Conservation (phyloP, 2,329 filamentous ascomycete species). For the Myrmaecium sp. region DNA sequence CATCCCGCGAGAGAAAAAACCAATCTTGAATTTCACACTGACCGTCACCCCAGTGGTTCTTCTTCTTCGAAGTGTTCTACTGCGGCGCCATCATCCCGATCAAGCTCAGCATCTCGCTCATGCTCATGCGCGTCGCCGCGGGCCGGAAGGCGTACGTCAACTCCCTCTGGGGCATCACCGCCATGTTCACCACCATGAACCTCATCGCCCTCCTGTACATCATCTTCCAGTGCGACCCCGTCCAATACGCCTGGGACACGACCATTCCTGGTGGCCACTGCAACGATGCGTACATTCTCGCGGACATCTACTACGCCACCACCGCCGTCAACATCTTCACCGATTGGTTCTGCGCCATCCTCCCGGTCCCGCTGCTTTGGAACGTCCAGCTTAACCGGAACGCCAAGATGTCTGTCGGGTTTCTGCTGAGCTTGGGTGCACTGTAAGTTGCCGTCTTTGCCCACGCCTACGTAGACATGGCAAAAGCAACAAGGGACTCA, state of each 20-base stretch:
- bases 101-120: slow-evolving; percentile 21
- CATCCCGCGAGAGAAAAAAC: slow-evolving; percentile 2
- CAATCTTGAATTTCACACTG: slow-evolving; percentile 1
- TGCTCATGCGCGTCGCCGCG: slow-evolving; percentile 18
- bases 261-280: slow-evolving; percentile 13
- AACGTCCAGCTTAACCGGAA: slow-evolving; percentile 12
- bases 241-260: slow-evolving; percentile 14
- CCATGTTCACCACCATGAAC: slow-evolving; percentile 15
- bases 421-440: slow-evolving; percentile 10
- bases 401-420: slow-evolving; percentile 11
- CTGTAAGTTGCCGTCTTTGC: slow-evolving; percentile 6
- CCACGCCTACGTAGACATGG: not conserved
- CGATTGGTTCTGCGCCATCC: slow-evolving; percentile 19
- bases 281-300: slow-evolving; percentile 10
- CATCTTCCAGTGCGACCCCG: slow-evolving; percentile 19
- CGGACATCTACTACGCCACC: slow-evolving; percentile 18
- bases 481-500: not conserved
- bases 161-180: slow-evolving; percentile 13
- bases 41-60: slow-evolving; percentile 16
- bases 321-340: slow-evolving; percentile 20
- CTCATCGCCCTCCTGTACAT: slow-evolving; percentile 18
- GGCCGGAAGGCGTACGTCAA: slow-evolving; percentile 12
- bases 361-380: slow-evolving; percentile 11
- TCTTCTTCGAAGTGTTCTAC: slow-evolving; percentile 21
- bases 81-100: slow-evolving; percentile 19